Base-by-base conservation (phyloP, 1,284 basidiomycete species). In the Exsudoporus floridanus region DNA sequence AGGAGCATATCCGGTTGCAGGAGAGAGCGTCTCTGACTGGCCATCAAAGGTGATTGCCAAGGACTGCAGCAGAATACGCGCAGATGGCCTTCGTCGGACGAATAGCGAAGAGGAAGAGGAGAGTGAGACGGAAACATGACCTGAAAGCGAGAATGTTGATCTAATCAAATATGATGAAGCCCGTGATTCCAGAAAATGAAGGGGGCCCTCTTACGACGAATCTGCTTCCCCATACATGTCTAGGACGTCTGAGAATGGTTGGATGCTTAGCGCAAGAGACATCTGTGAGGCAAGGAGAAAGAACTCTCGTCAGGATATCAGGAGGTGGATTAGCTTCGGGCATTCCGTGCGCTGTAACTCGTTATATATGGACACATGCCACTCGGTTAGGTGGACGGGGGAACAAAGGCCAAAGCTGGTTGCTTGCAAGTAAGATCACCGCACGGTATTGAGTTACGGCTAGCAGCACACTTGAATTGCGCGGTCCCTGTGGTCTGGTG, bases 61-160 rank as follows among this genome's bases (percentile, higher is more conserved):
- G 3, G 89, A 91, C 54, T 82, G 78, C 21, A 92, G 76, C 9
- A 85, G 66, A 39, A 86, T 64, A 37, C 74, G 78, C 6, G 77
- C 66, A 9, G 58, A 54, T 5, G 76, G 68, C 56, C 73, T 74
- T 52, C 75, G 74, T 53, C 74, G 74, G 53, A 76, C 75, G 57
- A 85, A 81, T 44, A 81, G 62, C 23, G 78, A 80, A 52, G 65
- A 73, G 7, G 77, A 69, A 4, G 84, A 74, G 12, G 76, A 69
- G 31, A 90, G 60, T 0, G 81, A 76, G 42, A 92, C 72, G 18
- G 78, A 73, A 19, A 92, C 73, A 67, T 89, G 78, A 8, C 90
- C 89, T 14, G 88, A 87, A 49, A 92, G 75, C 13, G 90, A 90
- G 67, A 89, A 92, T 2, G 84, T 82, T 50, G 83, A 81, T 55